Percentiles rank a stretch among this genome's conserved stretches.
Evolutionary conservation across 1,139 yeast species (phyloP).

Genomic region (Geotrichum candidum): DNA sequence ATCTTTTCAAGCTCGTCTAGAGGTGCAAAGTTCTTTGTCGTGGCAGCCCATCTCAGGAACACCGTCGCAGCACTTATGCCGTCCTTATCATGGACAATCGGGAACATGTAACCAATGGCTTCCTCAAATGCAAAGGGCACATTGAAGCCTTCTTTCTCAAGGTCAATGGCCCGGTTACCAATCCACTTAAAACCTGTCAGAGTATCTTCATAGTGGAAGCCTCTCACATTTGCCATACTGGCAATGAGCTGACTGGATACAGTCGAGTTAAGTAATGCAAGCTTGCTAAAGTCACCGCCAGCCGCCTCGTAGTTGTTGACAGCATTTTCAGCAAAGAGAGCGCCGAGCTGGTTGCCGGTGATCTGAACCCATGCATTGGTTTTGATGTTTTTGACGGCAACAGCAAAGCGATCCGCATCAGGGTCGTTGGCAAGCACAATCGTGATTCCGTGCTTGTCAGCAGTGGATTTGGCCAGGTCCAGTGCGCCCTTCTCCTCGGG

Average conservation of each 20-base stretch:
- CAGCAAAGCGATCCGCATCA: conserved; percentile 89
- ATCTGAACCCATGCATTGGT: conserved; percentile 62
- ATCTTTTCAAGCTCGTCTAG: conserved; percentile 52
- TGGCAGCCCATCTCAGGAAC: conserved; percentile 66
- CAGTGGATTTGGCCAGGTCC: conserved; percentile 57
- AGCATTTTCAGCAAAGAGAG: conserved; percentile 65
- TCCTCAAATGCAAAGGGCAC: conserved; percentile 95
- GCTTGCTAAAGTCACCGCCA: conserved; percentile 32
- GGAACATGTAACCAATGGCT: conserved; percentile 92
- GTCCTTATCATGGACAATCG: conserved; percentile 84
- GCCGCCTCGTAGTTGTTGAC: conserved; percentile 37
- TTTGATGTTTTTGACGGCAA: conserved; percentile 44
- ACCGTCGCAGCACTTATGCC: conserved; percentile 78
- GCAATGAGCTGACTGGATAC: conserved; percentile 80
- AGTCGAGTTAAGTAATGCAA: conserved; percentile 75
- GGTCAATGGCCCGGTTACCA: conserved; percentile 77
- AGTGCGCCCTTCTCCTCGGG: conserved; percentile 95
- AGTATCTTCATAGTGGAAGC: conserved; percentile 69
- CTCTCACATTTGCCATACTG: conserved; percentile 59
- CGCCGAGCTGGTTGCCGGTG: conserved; percentile 89
- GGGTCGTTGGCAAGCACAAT: conserved; percentile 89
- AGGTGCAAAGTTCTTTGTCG: conserved; percentile 31
- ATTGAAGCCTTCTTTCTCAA: conserved; percentile 53
- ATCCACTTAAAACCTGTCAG: conserved; percentile 97
- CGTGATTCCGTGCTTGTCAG: conserved; percentile 40